These are phyloP conservation scores for Suhomyces bribrorum DNA, from an alignment of 1,139 yeast genomes.

Conservation along the genomic window DNA sequence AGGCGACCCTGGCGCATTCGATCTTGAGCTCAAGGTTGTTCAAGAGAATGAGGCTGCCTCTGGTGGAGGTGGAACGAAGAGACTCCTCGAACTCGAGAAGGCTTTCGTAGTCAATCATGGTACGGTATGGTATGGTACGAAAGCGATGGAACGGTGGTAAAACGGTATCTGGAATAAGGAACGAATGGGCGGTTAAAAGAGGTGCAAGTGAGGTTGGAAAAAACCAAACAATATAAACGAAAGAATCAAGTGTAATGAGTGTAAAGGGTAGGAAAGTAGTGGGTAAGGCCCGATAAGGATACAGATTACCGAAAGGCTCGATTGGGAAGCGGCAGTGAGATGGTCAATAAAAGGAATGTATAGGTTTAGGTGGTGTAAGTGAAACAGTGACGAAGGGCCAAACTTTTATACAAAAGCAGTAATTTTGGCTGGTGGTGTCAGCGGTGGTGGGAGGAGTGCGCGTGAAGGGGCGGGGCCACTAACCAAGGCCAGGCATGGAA, in stretches of 20 bases:
- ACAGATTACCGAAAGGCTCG: neutral
- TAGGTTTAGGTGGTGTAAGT: conserved; percentile 1
- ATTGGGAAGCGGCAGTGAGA: neutral
- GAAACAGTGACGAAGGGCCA: conserved; percentile 2
- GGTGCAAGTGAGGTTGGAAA: conserved; percentile 4
- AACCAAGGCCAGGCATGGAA: too few relatives aligned
- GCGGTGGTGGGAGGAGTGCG: conserved; percentile 7
- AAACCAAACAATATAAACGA: too few relatives aligned
- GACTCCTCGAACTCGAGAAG: conserved; percentile 48
- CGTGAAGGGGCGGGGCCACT: conserved; percentile 8
- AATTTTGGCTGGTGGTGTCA: conserved; percentile 8
- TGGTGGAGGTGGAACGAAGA: conserved; percentile 26
- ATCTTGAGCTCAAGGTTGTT: conserved; percentile 36
- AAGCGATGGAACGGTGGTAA: neutral
- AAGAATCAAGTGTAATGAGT: too few relatives aligned
- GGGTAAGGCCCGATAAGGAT: conserved; percentile 8
- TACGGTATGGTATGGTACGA: neutral
- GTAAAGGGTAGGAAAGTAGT: conserved; percentile 3
- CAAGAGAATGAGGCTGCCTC: conserved; percentile 23
- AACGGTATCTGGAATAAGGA: neutral
- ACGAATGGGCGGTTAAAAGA: conserved; percentile 2
- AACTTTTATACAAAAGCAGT: conserved; percentile 17
- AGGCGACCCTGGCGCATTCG: conserved; percentile 25
- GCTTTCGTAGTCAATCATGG: conserved; percentile 33
- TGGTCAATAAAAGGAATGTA: conserved; percentile 8